These are phyloP conservation scores for Mycena chlorophos DNA, from an alignment of 768 basidiomycete genomes.

Conservation along the genomic window DNA sequence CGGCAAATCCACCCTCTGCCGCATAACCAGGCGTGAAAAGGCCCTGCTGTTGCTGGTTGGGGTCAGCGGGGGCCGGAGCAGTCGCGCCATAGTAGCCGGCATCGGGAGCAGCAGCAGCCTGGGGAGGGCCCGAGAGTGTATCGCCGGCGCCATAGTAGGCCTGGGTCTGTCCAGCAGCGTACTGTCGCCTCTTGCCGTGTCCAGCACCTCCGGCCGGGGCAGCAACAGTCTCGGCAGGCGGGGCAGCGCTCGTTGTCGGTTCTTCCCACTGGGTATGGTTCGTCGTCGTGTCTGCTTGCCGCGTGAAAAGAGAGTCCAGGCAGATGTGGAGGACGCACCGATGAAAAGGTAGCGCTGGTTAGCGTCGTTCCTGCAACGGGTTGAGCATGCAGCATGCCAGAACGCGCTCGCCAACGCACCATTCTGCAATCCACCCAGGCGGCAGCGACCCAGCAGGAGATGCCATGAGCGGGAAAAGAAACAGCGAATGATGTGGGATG, in stretches of 20 bases:
- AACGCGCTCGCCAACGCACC: constrained; percentile 47
- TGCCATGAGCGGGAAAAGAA: constrained; percentile 40
- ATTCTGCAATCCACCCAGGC: constrained; percentile 91
- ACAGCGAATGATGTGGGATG: constrained; percentile 14
- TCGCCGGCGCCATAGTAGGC: constrained; percentile 69
- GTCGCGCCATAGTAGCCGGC: constrained; percentile 42
- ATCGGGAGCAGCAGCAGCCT: constrained; percentile 34
- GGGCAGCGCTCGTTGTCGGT: constrained; percentile 46
- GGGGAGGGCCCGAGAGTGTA: too few species aligned
- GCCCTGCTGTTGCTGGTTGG: constrained; percentile 39
- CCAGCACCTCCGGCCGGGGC: constrained; percentile 45
- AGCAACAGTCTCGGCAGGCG: constrained; percentile 40
- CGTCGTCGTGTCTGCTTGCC: constrained; percentile 71
- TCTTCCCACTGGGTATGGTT: constrained; percentile 90
- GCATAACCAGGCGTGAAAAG: constrained; percentile 87
- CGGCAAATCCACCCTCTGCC: constrained; percentile 64
- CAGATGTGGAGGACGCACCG: constrained; percentile 60
- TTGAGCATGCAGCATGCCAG: constrained; percentile 17
- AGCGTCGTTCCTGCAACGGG: constrained; percentile 64
- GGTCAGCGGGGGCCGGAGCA: too few species aligned
- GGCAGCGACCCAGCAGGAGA: constrained; percentile 70
- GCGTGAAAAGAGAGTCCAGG: constrained; percentile 14
- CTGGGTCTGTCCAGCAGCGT: constrained; percentile 92
- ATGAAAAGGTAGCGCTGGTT: constrained; percentile 87
- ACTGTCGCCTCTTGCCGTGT: constrained; percentile 79